These are phyloP conservation scores for Diatrype stigma DNA, from an alignment of 2,329 filamentous ascomycete species.

Conservation along the genomic window DNA sequence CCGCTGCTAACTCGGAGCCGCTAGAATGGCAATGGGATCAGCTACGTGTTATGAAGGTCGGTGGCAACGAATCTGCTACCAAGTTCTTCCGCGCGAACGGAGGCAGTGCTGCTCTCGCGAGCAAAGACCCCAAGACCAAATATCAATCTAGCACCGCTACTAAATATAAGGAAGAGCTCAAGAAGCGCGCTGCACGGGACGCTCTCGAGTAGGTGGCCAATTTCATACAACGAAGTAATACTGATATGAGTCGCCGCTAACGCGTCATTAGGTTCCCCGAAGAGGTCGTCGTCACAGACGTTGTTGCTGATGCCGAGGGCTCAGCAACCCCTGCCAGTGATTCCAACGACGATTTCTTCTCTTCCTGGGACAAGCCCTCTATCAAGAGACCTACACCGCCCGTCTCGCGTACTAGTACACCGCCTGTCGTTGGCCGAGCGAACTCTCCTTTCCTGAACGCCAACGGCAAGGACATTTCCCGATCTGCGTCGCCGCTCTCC, in stretches of 20 bases:
- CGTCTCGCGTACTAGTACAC: slow-evolving; percentile 82
- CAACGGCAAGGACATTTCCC: slow-evolving; percentile 66
- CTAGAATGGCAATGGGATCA: slow-evolving; percentile 98
- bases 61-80: slow-evolving; percentile 94
- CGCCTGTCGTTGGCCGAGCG: slow-evolving; percentile 73
- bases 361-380: slow-evolving; percentile 95
- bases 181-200: slow-evolving; percentile 77
- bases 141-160: slow-evolving; percentile 89
- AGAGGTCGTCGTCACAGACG: slow-evolving; percentile 81
- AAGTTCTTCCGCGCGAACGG: slow-evolving; percentile 98
- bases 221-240: not conserved
- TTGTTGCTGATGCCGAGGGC: slow-evolving; percentile 57
- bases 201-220: slow-evolving; percentile 65
- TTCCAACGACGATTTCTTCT: slow-evolving; percentile 91
- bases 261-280: slow-evolving; percentile 62
- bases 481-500: slow-evolving; percentile 78
- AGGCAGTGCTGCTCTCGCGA: slow-evolving; percentile 86
- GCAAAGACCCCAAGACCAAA: slow-evolving; percentile 95
- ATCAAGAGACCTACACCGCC: slow-evolving; percentile 96
- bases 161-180: slow-evolving; percentile 97
- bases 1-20: slow-evolving; percentile 18
- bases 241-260: slow-evolving; percentile 8
- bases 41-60: slow-evolving; percentile 94
- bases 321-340: slow-evolving; percentile 77
- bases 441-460: slow-evolving; percentile 86